Evolutionary conservation across 495 filamentous ascomycete genomes (phyloP), one percentile per base, ranked within the genome.

Genomic region (Pseudevernia furfuracea): DNA sequence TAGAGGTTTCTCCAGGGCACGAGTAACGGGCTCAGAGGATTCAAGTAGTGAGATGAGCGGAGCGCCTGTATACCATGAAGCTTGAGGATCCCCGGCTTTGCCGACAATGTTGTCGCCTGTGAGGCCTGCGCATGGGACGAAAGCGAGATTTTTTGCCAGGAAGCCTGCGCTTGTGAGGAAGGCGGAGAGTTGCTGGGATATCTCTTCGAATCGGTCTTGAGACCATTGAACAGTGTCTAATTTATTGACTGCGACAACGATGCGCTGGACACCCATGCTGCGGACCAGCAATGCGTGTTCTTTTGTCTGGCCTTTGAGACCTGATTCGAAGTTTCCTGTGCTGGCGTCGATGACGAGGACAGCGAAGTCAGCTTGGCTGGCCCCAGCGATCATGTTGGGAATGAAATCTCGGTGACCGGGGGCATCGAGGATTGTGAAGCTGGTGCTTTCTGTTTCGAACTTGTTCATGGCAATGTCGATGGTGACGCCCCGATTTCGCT

Each of bases 331-430:
- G 32, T 89, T 91, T 30, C 92, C 92, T 0, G 82, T 87, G 59
- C 86, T 85, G 30, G 94, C 87, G 73, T 98, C 94, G 60, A 98
- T 89, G 41, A 98, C 94, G 8, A 98, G 79, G 12, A 98, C 88
- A 0, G 93, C 95, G 72, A 97, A 96, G 74, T 98, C 95, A 4
- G 94, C 94, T 74, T 97, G 93, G 48, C 88, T 91, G 32, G 92
- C 92, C 0, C 94, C 94, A 5, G 92, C 95, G 71, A 98, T 97
- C 94, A 98, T 98, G 74, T 96, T 97, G 3, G 94, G 94, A 48
- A 97, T 90, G 72, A 97, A 98, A 70, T 98, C 95, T 67, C 85
- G 81, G 75, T 98, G 94, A 0, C 94, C 94, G 3, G 94, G 94
- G 1, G 94, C 90, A 74, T 98, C 94, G 4, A 98, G 81, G 57